A percentile compares a stretch with the other conserved stretches of the same genome.
Conservation (phyloP, 1,139 yeast species). For the Geotrichum klebahnii region DNA sequence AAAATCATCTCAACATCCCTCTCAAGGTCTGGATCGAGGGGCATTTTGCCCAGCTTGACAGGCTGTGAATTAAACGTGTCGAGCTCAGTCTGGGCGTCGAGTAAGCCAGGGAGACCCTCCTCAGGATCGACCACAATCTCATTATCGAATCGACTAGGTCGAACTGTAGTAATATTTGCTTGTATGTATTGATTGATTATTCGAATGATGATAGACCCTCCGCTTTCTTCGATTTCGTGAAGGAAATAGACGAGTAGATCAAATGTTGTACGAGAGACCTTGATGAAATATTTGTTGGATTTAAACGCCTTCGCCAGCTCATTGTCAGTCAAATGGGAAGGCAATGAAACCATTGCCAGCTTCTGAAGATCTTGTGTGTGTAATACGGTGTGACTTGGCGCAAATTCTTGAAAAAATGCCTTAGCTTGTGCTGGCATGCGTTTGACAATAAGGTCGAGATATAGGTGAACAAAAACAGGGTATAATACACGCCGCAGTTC, state of each 20-base stretch:
- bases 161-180: slow-evolving; percentile 49
- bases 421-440: slow-evolving; percentile 60
- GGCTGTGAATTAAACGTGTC: slow-evolving; percentile 63
- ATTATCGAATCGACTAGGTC: slow-evolving; percentile 37
- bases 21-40: slow-evolving; percentile 77
- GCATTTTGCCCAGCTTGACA: slow-evolving; percentile 77
- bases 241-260: slow-evolving; percentile 79
- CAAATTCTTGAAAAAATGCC: slow-evolving; percentile 68
- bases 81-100: slow-evolving; percentile 33
- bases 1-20: slow-evolving; percentile 82
- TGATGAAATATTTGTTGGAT: slow-evolving; percentile 65
- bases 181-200: slow-evolving; percentile 82
- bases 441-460: slow-evolving; percentile 68
- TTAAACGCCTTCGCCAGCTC: slow-evolving; percentile 74
- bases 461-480: slow-evolving; percentile 88
- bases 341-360: slow-evolving; percentile 67
- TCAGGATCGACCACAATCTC: slow-evolving; percentile 45
- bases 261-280: slow-evolving; percentile 78
- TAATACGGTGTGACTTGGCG: slow-evolving; percentile 65
- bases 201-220: slow-evolving; percentile 83
- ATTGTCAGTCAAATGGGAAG: slow-evolving; percentile 79
- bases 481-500: slow-evolving; percentile 78
- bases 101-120: slow-evolving; percentile 64
- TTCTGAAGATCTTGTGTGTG: slow-evolving; percentile 76
- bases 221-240: slow-evolving; percentile 88